phyloP scores from a whole-genome alignment of 331 rosid genomes.

The Telfairia occidentalis region DNA sequence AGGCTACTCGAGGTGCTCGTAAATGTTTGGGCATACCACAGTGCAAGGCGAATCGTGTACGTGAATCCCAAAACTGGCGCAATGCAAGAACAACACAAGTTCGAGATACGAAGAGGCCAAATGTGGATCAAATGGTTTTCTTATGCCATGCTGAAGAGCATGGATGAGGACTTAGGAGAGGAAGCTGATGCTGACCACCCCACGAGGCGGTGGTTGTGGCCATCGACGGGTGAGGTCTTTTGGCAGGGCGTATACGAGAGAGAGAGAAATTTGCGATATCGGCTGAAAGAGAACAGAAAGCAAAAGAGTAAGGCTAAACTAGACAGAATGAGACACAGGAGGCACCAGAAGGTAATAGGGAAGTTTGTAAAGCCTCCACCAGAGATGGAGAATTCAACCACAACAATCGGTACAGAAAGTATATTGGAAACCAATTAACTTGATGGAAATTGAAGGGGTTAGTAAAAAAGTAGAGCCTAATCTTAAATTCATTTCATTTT shows the following conservation, averaged over 20 bases:
- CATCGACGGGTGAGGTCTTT: slow-evolving; percentile 75
- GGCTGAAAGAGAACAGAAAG: slow-evolving; percentile 67
- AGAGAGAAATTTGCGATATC: slow-evolving; percentile 50
- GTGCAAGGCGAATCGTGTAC: slow-evolving; percentile 70
- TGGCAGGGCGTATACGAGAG: slow-evolving; percentile 84
- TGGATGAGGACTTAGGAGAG: slow-evolving; percentile 96
- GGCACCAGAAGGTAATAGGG: slow-evolving; percentile 74
- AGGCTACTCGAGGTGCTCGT: slow-evolving; percentile 80
- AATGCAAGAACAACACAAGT: slow-evolving; percentile 78
- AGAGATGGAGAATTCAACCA: slow-evolving; percentile 35
- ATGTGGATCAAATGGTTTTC: slow-evolving; percentile 93
- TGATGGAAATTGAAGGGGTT: background rate
- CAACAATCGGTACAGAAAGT: slow-evolving; percentile 23
- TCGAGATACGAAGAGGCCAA: slow-evolving; percentile 62
- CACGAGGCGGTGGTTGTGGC: slow-evolving; percentile 76
- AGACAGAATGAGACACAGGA: slow-evolving; percentile 57
- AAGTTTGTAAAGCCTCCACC: slow-evolving; percentile 85
- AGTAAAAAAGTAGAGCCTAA: slow-evolving; percentile 5
- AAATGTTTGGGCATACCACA: slow-evolving; percentile 93
- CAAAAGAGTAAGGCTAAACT: slow-evolving; percentile 65
- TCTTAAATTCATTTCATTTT: slow-evolving; percentile 4
- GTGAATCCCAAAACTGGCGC: slow-evolving; percentile 61
- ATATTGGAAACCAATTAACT: slow-evolving; percentile 1
- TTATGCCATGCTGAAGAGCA: slow-evolving; percentile 46
- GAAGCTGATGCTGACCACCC: slow-evolving; percentile 52